Evolutionary conservation across 129 eudicot species (phyloP).

Genomic region (Tagetes erecta): DNA sequence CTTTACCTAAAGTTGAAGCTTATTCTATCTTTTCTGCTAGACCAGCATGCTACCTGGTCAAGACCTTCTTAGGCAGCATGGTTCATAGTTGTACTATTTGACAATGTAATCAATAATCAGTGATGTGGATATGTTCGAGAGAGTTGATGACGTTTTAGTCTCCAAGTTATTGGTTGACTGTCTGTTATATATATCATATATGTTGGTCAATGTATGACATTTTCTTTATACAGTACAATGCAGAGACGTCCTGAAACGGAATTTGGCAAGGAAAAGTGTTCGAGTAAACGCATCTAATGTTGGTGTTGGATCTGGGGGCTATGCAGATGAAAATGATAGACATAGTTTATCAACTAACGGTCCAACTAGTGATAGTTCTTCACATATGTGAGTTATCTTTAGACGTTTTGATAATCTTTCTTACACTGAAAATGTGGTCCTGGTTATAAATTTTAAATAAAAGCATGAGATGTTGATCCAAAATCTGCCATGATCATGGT

Average conservation of each 20-base stretch:
- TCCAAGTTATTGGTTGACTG: too few species aligned
- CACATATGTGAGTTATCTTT: slow-evolving; percentile 52
- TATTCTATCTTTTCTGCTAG: too few species aligned
- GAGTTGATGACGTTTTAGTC: neutral
- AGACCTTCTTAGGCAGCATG: neutral
- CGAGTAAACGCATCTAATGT: slow-evolving; percentile 67
- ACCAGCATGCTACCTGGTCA: too few species aligned
- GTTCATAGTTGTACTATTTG: neutral
- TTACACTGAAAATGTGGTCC: slow-evolving; percentile 3
- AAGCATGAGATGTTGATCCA: neutral
- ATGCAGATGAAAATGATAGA: slow-evolving; percentile 56
- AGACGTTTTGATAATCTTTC: neutral
- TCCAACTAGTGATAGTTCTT: slow-evolving; percentile 47
- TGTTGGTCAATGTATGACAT: slow-evolving; percentile 4
- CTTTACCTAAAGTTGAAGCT: neutral
- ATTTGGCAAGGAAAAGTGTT: slow-evolving; percentile 31
- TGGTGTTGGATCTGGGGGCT: slow-evolving; percentile 75
- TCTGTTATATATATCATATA: neutral
- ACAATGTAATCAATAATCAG: neutral
- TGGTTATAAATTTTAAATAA: neutral
- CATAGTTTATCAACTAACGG: slow-evolving; percentile 42
- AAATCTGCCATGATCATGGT: too few species aligned
- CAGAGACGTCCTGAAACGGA: slow-evolving; percentile 33
- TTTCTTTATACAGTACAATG: slow-evolving; percentile 47
- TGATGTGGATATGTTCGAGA: neutral